Percentiles rank a stretch among this genome's conserved stretches.
These are phyloP conservation scores for Penicillium bialowiezense DNA, from an alignment of 495 filamentous ascomycete species.

Conservation along the genomic window DNA sequence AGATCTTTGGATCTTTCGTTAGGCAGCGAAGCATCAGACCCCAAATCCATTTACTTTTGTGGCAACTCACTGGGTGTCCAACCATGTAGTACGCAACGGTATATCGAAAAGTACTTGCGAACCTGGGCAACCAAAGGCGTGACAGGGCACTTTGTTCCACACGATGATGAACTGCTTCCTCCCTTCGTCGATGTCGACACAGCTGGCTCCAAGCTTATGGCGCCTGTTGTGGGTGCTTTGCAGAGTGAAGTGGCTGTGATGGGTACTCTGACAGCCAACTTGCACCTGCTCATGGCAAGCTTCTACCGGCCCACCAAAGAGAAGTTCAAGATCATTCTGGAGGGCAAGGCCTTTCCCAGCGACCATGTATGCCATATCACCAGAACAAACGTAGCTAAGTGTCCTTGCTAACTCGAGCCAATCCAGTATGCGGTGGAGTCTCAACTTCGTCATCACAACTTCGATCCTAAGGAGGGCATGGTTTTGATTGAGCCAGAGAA, in stretches of 20 bases:
- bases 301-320: conserved; percentile 81
- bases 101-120: conserved; percentile 73
- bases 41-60: conserved; percentile 78
- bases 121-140: conserved; percentile 95
- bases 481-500: conserved; percentile 67
- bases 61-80: conserved; percentile 97
- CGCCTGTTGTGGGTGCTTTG: conserved; percentile 80
- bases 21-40: conserved; percentile 30
- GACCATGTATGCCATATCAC: conserved; percentile 62
- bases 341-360: conserved; percentile 91
- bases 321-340: conserved; percentile 85
- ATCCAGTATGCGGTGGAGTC: conserved; percentile 80
- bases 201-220: conserved; percentile 66
- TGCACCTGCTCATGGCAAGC: conserved; percentile 86
- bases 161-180: conserved; percentile 69
- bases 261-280: conserved; percentile 88
- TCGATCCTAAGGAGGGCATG: conserved; percentile 67
- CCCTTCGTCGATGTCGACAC: conserved; percentile 82
- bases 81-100: conserved; percentile 65
- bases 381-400: background rate
- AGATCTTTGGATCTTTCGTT: background rate
- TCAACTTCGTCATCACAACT: conserved; percentile 76
- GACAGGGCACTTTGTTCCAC: conserved; percentile 84
- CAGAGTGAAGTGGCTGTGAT: conserved; percentile 84
- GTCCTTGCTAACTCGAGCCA: conserved; percentile 1